phyloP scores from a whole-genome alignment of 2,329 filamentous ascomycete genomes.

The Diaporthe capsici region DNA sequence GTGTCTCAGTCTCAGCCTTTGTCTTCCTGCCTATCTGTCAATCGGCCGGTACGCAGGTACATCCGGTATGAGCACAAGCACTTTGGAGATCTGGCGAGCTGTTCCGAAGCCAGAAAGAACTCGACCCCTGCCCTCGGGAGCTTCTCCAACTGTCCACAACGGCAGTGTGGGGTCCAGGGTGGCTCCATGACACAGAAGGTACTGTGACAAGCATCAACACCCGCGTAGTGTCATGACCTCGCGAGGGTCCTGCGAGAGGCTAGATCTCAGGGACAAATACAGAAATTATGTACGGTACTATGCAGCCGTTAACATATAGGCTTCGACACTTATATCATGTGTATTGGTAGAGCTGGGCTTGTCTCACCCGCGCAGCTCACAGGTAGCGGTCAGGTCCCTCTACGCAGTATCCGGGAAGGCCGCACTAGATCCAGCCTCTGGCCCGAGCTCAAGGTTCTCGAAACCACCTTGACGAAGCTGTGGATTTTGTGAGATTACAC shows the following conservation, averaged over 20 bases:
- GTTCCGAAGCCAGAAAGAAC: constrained; percentile 29
- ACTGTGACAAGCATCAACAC: neutral
- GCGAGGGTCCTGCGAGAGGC: neutral
- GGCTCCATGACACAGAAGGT: constrained; percentile 2
- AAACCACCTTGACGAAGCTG: constrained; percentile 33
- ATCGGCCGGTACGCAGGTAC: constrained; percentile 12
- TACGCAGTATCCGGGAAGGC: neutral
- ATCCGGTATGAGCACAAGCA: neutral
- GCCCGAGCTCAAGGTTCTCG: constrained; percentile 37
- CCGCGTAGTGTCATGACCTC: neutral
- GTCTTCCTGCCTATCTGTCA: constrained; percentile 13
- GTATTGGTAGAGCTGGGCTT: too few species aligned
- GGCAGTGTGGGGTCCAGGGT: constrained; percentile 30
- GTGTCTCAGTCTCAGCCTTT: constrained; percentile 28
- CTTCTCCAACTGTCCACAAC: constrained; percentile 35
- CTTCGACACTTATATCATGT: neutral
- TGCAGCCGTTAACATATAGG: neutral
- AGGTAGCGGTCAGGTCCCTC: neutral
- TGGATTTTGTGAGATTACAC: constrained; percentile 21
- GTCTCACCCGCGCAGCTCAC: neutral
- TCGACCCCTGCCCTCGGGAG: constrained; percentile 32
- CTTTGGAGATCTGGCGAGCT: constrained; percentile 34
- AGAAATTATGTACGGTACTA: neutral
- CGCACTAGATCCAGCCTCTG: constrained; percentile 15
- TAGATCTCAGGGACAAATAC: neutral